phyloP scores from a whole-genome alignment of 768 basidiomycete genomes.

The Termitomyces eurrhizus region DNA sequence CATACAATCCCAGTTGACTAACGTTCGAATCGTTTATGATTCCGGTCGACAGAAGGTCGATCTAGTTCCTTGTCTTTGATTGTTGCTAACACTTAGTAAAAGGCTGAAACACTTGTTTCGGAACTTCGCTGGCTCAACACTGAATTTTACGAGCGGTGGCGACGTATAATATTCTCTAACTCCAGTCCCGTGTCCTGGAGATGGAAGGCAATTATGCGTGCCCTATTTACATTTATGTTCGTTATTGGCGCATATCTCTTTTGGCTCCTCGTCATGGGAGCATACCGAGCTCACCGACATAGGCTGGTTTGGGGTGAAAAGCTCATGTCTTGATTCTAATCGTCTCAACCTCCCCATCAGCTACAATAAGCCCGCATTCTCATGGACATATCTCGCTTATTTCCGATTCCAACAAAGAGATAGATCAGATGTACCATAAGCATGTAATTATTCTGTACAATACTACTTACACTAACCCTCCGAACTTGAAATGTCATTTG shows the following conservation, averaged over 20 bases:
- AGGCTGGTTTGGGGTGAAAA: conserved; percentile 78
- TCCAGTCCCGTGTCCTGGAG: conserved; percentile 68
- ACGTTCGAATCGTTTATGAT: conserved; percentile 65
- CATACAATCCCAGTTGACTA: conserved; percentile 55
- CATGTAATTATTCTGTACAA: conserved; percentile 6
- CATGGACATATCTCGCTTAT: conserved; percentile 8
- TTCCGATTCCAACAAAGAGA: conserved; percentile 7
- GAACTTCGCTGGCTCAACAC: conserved; percentile 77
- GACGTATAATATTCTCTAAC: conserved; percentile 68
- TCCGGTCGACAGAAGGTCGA: conserved; percentile 65
- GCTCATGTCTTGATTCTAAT: conserved; percentile 52
- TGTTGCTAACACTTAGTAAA: conserved; percentile 5
- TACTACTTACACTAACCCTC: not conserved
- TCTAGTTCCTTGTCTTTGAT: conserved; percentile 5
- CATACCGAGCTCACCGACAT: conserved; percentile 69
- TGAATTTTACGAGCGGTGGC: conserved; percentile 73
- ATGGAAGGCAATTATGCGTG: conserved; percentile 64
- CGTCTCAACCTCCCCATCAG: not conserved
- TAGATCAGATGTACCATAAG: conserved; percentile 9
- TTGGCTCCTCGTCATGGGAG: conserved; percentile 61
- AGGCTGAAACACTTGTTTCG: conserved; percentile 64
- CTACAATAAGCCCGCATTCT: not conserved
- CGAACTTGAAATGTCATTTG: not conserved
- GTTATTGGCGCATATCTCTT: conserved; percentile 55
- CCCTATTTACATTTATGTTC: conserved; percentile 54